phyloP scores from a whole-genome alignment of 805 yeast genomes.

The Wickerhamomyces queroliae region DNA sequence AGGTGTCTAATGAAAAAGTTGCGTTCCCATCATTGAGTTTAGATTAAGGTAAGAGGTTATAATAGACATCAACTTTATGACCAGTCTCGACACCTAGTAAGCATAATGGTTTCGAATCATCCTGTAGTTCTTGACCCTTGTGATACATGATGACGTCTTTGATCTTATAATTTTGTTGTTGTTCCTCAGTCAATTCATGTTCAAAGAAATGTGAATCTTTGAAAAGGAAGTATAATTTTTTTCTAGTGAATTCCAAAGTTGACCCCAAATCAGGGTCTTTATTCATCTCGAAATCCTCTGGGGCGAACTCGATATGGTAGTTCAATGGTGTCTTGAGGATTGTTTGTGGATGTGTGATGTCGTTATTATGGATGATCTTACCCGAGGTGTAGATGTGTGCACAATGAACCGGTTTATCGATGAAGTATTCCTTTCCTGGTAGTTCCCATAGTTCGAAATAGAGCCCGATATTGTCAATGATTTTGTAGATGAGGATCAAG shows the following conservation, averaged over 20 bases:
- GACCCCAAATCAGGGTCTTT: constrained; percentile 69
- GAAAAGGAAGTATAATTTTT: constrained; percentile 50
- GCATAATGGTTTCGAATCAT: constrained; percentile 44
- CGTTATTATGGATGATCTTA: constrained; percentile 27
- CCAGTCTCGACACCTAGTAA: constrained; percentile 51
- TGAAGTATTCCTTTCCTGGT: constrained; percentile 55
- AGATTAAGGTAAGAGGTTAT: constrained; percentile 1
- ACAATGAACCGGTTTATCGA: constrained; percentile 73
- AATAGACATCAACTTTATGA: constrained; percentile 30
- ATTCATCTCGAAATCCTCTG: constrained; percentile 60
- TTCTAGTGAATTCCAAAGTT: constrained; percentile 54
- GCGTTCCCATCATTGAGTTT: constrained; percentile 29
- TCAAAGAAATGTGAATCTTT: constrained; percentile 33
- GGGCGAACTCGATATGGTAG: constrained; percentile 74
- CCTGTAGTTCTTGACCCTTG: constrained; percentile 22
- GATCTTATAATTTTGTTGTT: constrained; percentile 15
- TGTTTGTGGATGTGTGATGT: constrained; percentile 9
- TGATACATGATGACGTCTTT: constrained; percentile 32
- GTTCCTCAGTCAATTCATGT: constrained; percentile 13
- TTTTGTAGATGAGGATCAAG: constrained; percentile 28
- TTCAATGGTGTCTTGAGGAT: constrained; percentile 32
- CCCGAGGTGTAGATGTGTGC: constrained; percentile 63
- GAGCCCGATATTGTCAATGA: constrained; percentile 37
- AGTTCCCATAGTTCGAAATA: constrained; percentile 39
- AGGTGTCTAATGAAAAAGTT: constrained; percentile 26